A percentile compares a stretch with the other conserved stretches of the same genome.
phyloP scores from a whole-genome alignment of 768 basidiomycete genomes.

The Boletus sp. region DNA sequence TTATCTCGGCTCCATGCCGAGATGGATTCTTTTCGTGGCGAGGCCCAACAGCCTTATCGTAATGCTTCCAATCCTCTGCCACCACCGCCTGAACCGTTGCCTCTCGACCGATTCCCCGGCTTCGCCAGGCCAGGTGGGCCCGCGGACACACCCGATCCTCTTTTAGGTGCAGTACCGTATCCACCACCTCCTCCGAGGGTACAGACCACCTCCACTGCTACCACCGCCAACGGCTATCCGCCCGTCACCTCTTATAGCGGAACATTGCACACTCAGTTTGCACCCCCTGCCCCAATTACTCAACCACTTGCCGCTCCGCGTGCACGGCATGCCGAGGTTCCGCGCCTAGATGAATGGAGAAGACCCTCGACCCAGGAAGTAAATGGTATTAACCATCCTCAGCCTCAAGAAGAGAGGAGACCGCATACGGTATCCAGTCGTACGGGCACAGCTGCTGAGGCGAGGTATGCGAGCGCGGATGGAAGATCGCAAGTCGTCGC shows the following conservation, averaged over 20 bases:
- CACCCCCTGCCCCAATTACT: constrained; percentile 8
- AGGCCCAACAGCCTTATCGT: constrained; percentile 29
- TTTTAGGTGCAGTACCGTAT: constrained; percentile 24
- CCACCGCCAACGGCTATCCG: constrained; percentile 14
- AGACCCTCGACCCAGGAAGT: constrained; percentile 13
- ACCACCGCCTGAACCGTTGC: constrained; percentile 52
- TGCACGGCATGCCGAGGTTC: constrained; percentile 21
- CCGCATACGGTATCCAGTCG: constrained; percentile 11
- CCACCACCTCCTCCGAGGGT: constrained; percentile 28
- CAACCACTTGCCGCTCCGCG: constrained; percentile 21
- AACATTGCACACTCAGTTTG: constrained; percentile 14
- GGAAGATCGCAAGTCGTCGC: constrained; percentile 33
- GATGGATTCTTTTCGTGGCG: constrained; percentile 36
- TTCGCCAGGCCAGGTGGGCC: constrained; percentile 36
- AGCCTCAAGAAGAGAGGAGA: constrained; percentile 17
- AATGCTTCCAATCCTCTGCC: constrained; percentile 51
- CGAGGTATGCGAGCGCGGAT: constrained; percentile 7
- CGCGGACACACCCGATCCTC: constrained; percentile 20
- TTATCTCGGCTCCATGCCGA: constrained; percentile 35
- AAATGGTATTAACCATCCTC: constrained; percentile 9
- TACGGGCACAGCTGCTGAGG: not conserved
- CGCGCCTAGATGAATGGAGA: constrained; percentile 24
- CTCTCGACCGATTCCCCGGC: constrained; percentile 43
- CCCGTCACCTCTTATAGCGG: constrained; percentile 7
- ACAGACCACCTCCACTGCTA: constrained; percentile 4